A percentile compares a stretch with the other conserved stretches of the same genome.
Conservation (phyloP, 352 stramenopile genomes). For the Globisporangium megalacanthum region DNA sequence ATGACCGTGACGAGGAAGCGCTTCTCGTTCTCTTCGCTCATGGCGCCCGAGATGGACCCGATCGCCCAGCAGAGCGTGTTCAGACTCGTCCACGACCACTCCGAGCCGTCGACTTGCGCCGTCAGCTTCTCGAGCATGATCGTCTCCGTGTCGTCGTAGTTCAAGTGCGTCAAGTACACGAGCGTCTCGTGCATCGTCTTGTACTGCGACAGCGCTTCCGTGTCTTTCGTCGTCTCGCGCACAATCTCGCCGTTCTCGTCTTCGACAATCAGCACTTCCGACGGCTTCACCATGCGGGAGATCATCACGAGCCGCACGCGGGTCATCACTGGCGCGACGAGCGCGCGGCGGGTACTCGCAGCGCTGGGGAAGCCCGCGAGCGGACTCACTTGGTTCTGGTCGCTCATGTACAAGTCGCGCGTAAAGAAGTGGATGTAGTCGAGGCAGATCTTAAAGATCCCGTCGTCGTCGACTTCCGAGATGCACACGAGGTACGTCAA, state of each 20-base stretch:
- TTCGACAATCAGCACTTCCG: constrained; percentile 99
- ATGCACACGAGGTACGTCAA: constrained; percentile 92
- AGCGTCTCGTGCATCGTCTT: constrained; percentile 99
- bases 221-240: constrained; percentile 98
- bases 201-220: constrained; percentile 98
- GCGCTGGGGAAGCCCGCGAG: constrained; percentile 57
- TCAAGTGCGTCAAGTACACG: constrained; percentile 99
- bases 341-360: constrained; percentile 46
- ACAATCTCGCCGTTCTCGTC: constrained; percentile 98
- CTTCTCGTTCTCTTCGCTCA: constrained; percentile 99
- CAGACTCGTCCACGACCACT: constrained; percentile 96
- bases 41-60: constrained; percentile 97
- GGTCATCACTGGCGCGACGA: constrained; percentile 89
- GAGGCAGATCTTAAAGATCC: constrained; percentile 99
- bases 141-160: constrained; percentile 98
- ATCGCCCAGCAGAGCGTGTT: constrained; percentile 99
- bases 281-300: constrained; percentile 99
- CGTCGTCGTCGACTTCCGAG: constrained; percentile 90
- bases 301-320: constrained; percentile 97
- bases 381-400: constrained; percentile 71
- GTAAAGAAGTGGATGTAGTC: constrained; percentile 98
- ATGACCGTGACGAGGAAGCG: constrained; percentile 99
- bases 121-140: constrained; percentile 99
- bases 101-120: constrained; percentile 82
- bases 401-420: constrained; percentile 94